Percentiles rank a stretch among this genome's conserved stretches.
phyloP scores from a whole-genome alignment of 2,329 filamentous ascomycete genomes.

The Madurella mycetomatis region DNA sequence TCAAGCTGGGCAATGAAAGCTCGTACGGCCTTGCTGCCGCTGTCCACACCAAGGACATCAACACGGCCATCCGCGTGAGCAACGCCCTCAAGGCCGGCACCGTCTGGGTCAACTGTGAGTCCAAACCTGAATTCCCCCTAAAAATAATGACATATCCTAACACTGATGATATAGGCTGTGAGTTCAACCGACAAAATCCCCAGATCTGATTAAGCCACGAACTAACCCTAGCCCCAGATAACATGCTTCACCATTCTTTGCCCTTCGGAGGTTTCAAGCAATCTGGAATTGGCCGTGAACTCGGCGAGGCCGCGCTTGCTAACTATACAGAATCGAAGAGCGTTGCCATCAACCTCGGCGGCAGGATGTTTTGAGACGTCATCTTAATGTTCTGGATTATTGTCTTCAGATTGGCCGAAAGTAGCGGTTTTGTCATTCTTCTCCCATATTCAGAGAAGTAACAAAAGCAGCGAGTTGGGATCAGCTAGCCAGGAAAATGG shows the following conservation, averaged over 20 bases:
- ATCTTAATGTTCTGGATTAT: background rate
- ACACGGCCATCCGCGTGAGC: conserved; percentile 74
- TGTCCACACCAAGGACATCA: conserved; percentile 76
- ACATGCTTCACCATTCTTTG: conserved; percentile 59
- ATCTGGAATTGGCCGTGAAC: conserved; percentile 71
- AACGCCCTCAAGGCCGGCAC: conserved; percentile 70
- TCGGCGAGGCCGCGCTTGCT: conserved; percentile 61
- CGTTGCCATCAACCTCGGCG: conserved; percentile 50
- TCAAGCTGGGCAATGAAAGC: conserved; percentile 69
- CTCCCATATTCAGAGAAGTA: too few species aligned
- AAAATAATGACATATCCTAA: conserved; percentile 29
- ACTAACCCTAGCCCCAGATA: too few species aligned
- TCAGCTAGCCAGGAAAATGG: too few species aligned
- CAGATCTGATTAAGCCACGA: too few species aligned
- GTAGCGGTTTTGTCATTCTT: too few species aligned
- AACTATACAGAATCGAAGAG: conserved; percentile 69
- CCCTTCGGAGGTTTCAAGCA: conserved; percentile 74
- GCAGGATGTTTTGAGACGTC: conserved; percentile 11
- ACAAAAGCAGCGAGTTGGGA: too few species aligned
- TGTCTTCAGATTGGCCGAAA: too few species aligned
- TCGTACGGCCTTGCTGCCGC: conserved; percentile 79
- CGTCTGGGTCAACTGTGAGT: conserved; percentile 50
- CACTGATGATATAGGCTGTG: conserved; percentile 21
- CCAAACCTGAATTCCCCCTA: background rate
- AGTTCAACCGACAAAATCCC: conserved; percentile 44